phyloP scores from a whole-genome alignment of 2,329 filamentous ascomycete species.

The Pseudofabraea citricarpa region DNA sequence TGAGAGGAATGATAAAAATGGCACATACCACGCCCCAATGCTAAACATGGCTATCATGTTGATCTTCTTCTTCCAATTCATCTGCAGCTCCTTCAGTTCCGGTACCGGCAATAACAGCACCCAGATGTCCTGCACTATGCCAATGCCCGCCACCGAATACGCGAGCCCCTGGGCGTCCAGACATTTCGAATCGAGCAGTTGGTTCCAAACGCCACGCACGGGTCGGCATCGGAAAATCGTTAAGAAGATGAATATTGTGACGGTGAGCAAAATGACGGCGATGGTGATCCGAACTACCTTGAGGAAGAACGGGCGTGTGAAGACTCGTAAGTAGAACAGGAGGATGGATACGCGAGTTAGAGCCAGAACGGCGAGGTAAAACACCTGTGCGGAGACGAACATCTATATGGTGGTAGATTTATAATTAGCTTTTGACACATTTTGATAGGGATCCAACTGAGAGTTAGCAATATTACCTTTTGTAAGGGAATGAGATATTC shows the following conservation, averaged over 20 bases:
- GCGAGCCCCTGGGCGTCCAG: slow-evolving; percentile 60
- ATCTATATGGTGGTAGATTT: slow-evolving; percentile 6
- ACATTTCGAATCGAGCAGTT: slow-evolving; percentile 34
- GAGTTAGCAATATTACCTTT: slow-evolving; percentile 7
- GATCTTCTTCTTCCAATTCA: slow-evolving; percentile 62
- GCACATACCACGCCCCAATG: slow-evolving; percentile 59
- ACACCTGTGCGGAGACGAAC: slow-evolving; percentile 9
- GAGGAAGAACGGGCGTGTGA: slow-evolving; percentile 5
- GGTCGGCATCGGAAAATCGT: slow-evolving; percentile 17
- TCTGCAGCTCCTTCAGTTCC: slow-evolving; percentile 54
- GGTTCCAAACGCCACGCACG: slow-evolving; percentile 15
- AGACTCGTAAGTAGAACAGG: slow-evolving; percentile 16
- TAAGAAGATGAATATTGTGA: slow-evolving; percentile 7
- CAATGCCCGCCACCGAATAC: slow-evolving; percentile 61
- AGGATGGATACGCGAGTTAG: slow-evolving; percentile 13
- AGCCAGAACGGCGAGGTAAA: slow-evolving; percentile 10
- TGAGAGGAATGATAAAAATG: too few relatives aligned
- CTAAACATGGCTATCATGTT: slow-evolving; percentile 63
- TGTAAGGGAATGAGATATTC: slow-evolving; percentile 9
- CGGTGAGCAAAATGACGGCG: slow-evolving; percentile 3
- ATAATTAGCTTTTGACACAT: too few relatives aligned
- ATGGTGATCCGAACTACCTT: slow-evolving; percentile 1
- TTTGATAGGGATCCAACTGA: background rate
- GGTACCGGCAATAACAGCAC: slow-evolving; percentile 63
- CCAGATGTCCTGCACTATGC: slow-evolving; percentile 63